Evolutionary conservation across 164 flowering plant species (phyloP), one percentile per base, ranked within the genome.

Genomic region (Kingdonia uniflora): DNA sequence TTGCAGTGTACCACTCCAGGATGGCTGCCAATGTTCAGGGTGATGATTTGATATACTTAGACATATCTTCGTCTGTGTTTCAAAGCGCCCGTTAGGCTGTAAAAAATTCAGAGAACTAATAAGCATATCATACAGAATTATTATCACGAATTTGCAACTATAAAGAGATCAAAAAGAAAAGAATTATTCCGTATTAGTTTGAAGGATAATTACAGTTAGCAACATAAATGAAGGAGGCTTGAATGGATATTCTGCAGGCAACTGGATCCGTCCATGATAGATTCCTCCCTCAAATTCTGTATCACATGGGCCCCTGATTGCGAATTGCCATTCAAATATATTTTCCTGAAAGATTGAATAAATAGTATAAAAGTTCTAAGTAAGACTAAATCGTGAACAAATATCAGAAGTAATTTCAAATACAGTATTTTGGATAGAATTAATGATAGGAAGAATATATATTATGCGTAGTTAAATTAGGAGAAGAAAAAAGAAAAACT

Each of bases 21-120:
- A 92, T 40, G 99, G 99, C 68, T 92, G 99, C 97, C 99, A 92
- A 65, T 92, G 99, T 76, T 92, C 99, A 14, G 97, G 99, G 58
- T 92, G 99, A 70, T 92, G 84, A 68, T 89, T 88, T 6, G 97
- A 92, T 60, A 88, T 92, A 63, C 99, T 92, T 49, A 92, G 63
- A 67, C 99, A 92, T 47, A 92, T 89, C 76, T 88, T 92, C 22
- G 97, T 92, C 69, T 92, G 94, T 24, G 95, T 92, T 69, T 88
- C 99, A 64, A 88, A 92, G 17, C 97, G 87, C 21, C 99, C 99
- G 71, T 86, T 92, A 17, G 97, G 97, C 99, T 88, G 80, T 39
- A 72, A 76, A 5, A 14, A 57, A 24, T 8, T 26, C 13, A 39
- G 0, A 25, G 23, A 48, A 55, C 26, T 39, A 12, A 57, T 23